Conservation (phyloP, 257 asterid genomes). For the Solanum paucissectum region DNA sequence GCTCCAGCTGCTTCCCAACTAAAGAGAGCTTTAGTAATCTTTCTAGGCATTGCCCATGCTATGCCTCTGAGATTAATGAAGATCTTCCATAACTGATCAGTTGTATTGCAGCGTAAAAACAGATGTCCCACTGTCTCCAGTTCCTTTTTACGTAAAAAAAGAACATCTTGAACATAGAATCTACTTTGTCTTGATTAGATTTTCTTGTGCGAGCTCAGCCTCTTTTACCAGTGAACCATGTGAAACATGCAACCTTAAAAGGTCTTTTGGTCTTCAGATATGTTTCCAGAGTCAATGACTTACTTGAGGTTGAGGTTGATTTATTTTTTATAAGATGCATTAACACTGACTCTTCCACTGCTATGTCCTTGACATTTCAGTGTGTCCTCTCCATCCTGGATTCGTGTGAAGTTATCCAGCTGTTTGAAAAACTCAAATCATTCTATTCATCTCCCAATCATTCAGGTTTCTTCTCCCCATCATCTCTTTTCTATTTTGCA, state of each 20-base stretch:
- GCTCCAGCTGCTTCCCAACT: neutral
- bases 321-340: neutral
- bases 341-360: neutral
- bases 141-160: neutral
- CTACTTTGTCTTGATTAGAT: neutral
- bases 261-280: neutral
- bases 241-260: neutral
- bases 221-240: neutral
- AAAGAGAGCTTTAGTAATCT: neutral
- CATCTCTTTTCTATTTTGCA: neutral
- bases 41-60: neutral
- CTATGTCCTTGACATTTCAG: neutral
- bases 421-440: neutral
- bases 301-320: neutral
- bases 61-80: neutral
- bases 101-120: neutral
- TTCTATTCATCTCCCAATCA: neutral
- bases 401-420: neutral
- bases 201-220: neutral
- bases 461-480: neutral
- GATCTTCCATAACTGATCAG: neutral
- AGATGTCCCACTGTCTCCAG: neutral
- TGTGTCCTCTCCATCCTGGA: neutral
- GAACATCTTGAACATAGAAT: neutral
- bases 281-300: neutral